Percentiles rank a stretch among this genome's conserved stretches.
Evolutionary conservation across 148 eudicot species (phyloP).

Genomic region (Rhododendron ferrugineum): DNA sequence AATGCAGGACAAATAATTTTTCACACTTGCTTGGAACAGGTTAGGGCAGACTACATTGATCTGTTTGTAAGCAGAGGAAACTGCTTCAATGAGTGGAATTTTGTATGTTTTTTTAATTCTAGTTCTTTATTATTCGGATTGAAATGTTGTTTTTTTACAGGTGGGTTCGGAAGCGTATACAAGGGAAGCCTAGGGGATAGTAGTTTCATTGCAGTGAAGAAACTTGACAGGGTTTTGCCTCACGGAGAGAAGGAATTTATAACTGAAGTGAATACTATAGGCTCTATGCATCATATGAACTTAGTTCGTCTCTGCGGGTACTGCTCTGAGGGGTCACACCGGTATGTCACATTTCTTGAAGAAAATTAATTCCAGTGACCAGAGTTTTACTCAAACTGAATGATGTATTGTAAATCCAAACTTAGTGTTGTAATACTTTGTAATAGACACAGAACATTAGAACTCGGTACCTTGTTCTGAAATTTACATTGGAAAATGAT

Average conservation of each 20-base stretch:
- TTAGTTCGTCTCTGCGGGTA: conserved; percentile 91
- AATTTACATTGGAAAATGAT: background rate
- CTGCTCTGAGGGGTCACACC: conserved; percentile 76
- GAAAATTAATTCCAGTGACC: background rate
- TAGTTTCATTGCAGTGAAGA: conserved; percentile 78
- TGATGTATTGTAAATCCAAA: background rate
- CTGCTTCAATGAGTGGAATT: background rate
- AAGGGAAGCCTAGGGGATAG: conserved; percentile 83
- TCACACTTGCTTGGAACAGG: conserved; percentile 75
- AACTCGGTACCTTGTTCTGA: background rate
- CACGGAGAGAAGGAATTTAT: conserved; percentile 90
- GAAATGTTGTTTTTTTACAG: conserved; percentile 25
- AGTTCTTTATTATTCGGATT: background rate
- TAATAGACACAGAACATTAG: background rate
- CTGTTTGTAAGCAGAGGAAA: background rate
- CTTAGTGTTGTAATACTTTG: background rate
- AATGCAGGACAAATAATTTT: conserved; percentile 55
- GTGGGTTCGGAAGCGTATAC: conserved; percentile 92
- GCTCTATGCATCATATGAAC: conserved; percentile 98
- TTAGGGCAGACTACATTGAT: conserved; percentile 10
- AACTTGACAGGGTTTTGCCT: conserved; percentile 80
- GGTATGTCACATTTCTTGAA: conserved; percentile 28
- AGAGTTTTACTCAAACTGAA: background rate
- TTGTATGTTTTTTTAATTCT: too few relatives aligned
- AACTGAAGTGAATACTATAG: conserved; percentile 86